Evolutionary conservation across 345 rosid genomes (phyloP).

Genomic region (Noccaea caerulescens): DNA sequence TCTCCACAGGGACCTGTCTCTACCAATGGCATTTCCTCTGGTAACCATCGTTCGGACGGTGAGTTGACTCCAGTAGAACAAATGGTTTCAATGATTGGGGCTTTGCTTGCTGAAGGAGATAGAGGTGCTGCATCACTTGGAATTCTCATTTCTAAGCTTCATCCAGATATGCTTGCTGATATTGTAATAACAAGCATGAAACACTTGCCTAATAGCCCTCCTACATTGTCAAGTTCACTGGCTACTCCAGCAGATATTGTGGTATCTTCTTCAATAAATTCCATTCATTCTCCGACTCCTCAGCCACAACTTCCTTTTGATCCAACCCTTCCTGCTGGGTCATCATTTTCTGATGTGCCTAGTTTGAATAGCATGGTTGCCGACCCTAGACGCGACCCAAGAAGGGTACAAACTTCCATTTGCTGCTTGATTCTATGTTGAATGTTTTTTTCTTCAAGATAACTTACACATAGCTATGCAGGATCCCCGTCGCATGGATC

Average conservation of each 20-base stretch:
- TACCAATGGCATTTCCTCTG: conserved; percentile 62
- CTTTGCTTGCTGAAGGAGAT: conserved; percentile 99
- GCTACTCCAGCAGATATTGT: conserved; percentile 55
- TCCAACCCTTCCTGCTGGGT: conserved; percentile 47
- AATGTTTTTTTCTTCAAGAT: conserved; percentile 25
- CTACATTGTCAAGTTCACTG: conserved; percentile 58
- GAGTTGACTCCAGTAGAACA: conserved; percentile 90
- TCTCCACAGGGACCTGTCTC: conserved; percentile 53
- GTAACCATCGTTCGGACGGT: conserved; percentile 55
- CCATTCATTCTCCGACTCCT: conserved; percentile 54
- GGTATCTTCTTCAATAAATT: conserved; percentile 47
- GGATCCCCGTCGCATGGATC: conserved; percentile 99
- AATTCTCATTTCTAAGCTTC: conserved; percentile 85
- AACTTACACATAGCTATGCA: conserved; percentile 49
- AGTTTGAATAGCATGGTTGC: conserved; percentile 49
- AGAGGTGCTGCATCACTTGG: conserved; percentile 96
- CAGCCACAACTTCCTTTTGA: conserved; percentile 48
- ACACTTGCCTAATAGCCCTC: conserved; percentile 79
- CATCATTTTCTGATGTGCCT: conserved; percentile 54
- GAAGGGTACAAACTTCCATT: conserved; percentile 67
- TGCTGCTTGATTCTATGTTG: conserved; percentile 31
- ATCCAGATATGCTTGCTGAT: conserved; percentile 97
- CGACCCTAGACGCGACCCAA: conserved; percentile 90
- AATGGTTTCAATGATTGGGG: conserved; percentile 98
- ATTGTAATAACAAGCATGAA: conserved; percentile 95